Evolutionary conservation across 164 flowering plant species (phyloP), one percentile per base, ranked within the genome.

Genomic region (Buxus sempervirens): DNA sequence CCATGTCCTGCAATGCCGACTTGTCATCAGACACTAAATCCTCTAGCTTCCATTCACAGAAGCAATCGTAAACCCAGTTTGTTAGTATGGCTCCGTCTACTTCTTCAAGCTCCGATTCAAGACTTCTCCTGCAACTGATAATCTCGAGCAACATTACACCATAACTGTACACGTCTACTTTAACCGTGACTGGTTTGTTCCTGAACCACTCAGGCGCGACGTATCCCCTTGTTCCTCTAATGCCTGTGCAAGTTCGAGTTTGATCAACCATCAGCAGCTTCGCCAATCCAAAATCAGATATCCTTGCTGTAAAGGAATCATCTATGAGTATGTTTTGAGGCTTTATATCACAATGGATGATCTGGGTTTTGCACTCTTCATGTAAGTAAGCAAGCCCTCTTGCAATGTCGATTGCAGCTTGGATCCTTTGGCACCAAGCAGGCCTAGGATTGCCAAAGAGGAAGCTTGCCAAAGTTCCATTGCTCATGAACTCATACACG

Each of bases 281-380:
- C 24, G 70, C 70, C 41, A 67, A 25, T n/a, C 70, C 70, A 48
- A 67, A 67, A n/a, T 75, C 74, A 4, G 73, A 71, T 8, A 75
- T 75, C 42, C 48, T 42, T 2, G 78, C 72, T 0, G 32, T 64
- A 9, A 58, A 64, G 41, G 3, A 54, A 12, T 67, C 63, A 42
- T 76, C 78, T 12, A 75, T 62, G 7, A 71, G 74, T 32, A 75
- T 63, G 60, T 73, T 73, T n/a, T 73, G 72, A 45, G 76, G 76
- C 61, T 69, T 69, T 18, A 73, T 67, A 24, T 70, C 78, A 23
- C 73, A 69, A 18, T 76, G 79, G 48, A 76, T 68, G 66, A 72
- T 72, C 58, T 69, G 76, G 48, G 48, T 65, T 63, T 49, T 55
- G 64, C 79, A 72, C 36, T 76, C 76, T 49, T 72, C 79, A 19